Base-by-base conservation (phyloP, 768 basidiomycete genomes). In the Boletus rex-veris region DNA sequence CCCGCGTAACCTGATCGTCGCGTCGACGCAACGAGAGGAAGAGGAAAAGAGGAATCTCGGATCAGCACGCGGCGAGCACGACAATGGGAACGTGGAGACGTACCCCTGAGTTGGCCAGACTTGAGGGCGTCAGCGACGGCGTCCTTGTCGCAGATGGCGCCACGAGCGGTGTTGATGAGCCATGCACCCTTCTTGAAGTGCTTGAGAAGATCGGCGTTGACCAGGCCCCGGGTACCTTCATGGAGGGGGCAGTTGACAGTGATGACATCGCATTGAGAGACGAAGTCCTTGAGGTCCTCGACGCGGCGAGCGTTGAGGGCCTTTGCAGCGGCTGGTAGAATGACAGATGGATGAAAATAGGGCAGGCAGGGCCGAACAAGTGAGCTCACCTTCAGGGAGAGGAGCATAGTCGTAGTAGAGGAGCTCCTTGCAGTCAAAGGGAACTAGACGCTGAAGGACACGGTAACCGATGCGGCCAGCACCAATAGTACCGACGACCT, bases 81-180 rank as follows among this genome's bases (percentile, higher is more conserved):
- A 15, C 4, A 36, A 36, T 2, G 8, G 14, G 8, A 31, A 31
- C 1, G 6, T 4, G 41, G 10, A 14, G 42, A 61, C 59, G 45
- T 41, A 71, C 86, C 92, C 51, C 74, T 69, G 57, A 95, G 70
- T 30, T 90, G 88, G 16, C 92, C 92, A 48, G 80, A 84, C 74
- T 81, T 77, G 52, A 96, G 68, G 12, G 92, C 91, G 0, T 68
- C 83, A 5, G 86, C 84, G 54, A 95, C 86, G 40, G 83, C 91
- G 57, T 92, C 83, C 60, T 84, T 84, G 73, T 91, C 85, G 67
- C 89, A 92, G 64, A 96, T 92, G 39, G 93, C 93, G 41, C 93
- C 93, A 61, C 92, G 90, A 48, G 91, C 90, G 28, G 91, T 92
- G 81, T 96, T 96, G 66, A 96, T 86, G 63, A 95, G 82, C 88